These are phyloP conservation scores for Aspergillus fumigatus DNA, from an alignment of 2,329 filamentous ascomycete species.

Conservation along the genomic window DNA sequence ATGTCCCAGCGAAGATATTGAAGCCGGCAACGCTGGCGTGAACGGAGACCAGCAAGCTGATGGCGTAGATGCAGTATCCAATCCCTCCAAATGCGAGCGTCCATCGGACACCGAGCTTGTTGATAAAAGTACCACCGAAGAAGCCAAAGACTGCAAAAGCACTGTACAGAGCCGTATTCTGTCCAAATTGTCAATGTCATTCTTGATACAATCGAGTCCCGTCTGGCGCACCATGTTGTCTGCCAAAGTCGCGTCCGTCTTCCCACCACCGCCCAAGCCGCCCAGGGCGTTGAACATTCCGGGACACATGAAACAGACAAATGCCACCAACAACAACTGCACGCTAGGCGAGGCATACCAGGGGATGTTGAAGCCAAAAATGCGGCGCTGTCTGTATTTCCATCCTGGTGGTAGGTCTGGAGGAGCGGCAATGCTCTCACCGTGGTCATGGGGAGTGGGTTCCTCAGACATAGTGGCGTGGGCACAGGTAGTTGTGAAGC, in stretches of 20 bases:
- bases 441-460: background rate
- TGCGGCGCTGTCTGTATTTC: conserved; percentile 55
- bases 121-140: conserved; percentile 50
- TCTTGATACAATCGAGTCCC: background rate
- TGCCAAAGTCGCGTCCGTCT: conserved; percentile 46
- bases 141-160: conserved; percentile 62
- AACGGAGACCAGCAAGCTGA: conserved; percentile 35
- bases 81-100: conserved; percentile 40
- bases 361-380: conserved; percentile 47
- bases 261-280: conserved; percentile 58
- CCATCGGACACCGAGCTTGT: conserved; percentile 37
- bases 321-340: conserved; percentile 62
- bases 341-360: conserved; percentile 69
- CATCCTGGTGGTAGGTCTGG: conserved; percentile 16
- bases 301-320: conserved; percentile 64
- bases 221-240: conserved; percentile 45
- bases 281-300: conserved; percentile 62
- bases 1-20: conserved; percentile 44
- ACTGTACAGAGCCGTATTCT: conserved; percentile 63
- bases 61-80: conserved; percentile 42
- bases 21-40: conserved; percentile 44
- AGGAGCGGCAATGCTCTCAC: background rate
- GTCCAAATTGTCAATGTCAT: background rate
- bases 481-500: background rate
- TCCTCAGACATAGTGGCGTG: background rate